A percentile compares a stretch with the other conserved stretches of the same genome.
phyloP scores from a whole-genome alignment of 1,284 basidiomycete species.

The Takashimella tepidaria region DNA sequence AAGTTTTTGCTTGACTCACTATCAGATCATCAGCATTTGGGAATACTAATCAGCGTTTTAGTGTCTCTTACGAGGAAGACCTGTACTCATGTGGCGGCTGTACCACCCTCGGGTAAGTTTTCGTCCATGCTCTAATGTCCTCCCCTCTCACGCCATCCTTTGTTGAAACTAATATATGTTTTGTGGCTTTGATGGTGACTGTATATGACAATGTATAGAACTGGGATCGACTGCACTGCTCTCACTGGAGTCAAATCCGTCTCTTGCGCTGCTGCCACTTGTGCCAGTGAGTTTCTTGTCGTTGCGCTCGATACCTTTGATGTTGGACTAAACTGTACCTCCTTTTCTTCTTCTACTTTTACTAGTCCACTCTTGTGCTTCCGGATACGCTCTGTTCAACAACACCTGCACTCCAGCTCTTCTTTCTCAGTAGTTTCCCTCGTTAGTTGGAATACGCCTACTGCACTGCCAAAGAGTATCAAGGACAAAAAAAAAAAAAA shows the following conservation, averaged over 20 bases:
- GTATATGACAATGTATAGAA: no score
- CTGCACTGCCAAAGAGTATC: no score
- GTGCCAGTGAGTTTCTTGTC: constrained; percentile 15
- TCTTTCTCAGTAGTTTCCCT: background rate
- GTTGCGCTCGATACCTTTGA: background rate
- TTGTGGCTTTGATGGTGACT: no score
- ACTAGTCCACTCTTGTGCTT: constrained; percentile 17
- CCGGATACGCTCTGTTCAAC: constrained; percentile 7
- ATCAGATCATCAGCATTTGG: background rate
- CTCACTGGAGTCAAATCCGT: constrained; percentile 21
- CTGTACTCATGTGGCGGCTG: constrained; percentile 30
- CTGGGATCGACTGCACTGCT: constrained; percentile 29
- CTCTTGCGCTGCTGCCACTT: constrained; percentile 20
- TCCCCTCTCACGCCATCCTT: constrained; percentile 2
- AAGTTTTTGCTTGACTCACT: constrained; percentile 3
- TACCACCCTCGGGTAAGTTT: constrained; percentile 14
- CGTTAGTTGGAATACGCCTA: background rate
- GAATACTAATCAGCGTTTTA: background rate
- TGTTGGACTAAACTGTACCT: background rate
- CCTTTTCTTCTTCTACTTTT: background rate
- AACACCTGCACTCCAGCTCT: background rate
- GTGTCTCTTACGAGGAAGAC: constrained; percentile 20
- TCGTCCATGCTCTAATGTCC: constrained; percentile 4
- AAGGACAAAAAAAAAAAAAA: no score
- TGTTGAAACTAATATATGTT: no score